Evolutionary conservation across 208 protist genomes (phyloP), one percentile per base, ranked within the genome.

Genomic region (Crithidia fasciculata): DNA sequence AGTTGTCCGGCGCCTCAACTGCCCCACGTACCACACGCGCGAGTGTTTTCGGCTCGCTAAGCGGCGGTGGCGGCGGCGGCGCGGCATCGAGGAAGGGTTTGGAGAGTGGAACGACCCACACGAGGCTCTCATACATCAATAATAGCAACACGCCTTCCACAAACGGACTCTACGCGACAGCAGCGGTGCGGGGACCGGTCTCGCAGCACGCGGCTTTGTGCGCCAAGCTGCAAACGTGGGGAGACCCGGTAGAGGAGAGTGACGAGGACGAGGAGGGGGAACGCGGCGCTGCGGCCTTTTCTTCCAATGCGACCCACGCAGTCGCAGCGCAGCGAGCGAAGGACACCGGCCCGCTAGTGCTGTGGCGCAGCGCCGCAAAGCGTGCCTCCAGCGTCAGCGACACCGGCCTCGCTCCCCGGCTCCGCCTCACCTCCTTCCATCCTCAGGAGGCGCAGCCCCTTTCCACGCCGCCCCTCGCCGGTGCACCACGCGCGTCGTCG

Each of bases 181-280:
- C 50, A 55, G 49, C 37, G 3, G 49, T 43, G 19, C 62, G 37
- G 2, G 49, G 40, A 5, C 52, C 37, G 28, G 13, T 40, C 39
- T 59, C 49, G 4, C 52, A 40, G 64, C 64, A 69, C 40, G 64
- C 64, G n/a, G 64, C 40, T 4, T n/a, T 69, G 64, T 69, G 64
- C 64, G 36, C 64, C 2, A 69, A 69, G n/a, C 40, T 69, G 39
- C 52, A 45, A 39, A 69, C 64, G 3, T 69, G 64, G 64, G 64
- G 64, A 3, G 64, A n/a, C 4, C 52, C 49, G 13, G 6, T 69
- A 9, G 64, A 69, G 40, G 62, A 57, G 15, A 19, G 10, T 28
- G 12, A n/a, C 52, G 64, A 69, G 3, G 52, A n/a, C 8, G 52
- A 2, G 7, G 49, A 69, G 5, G 64, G n/a, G 8, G 15, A 18